A percentile compares a stretch with the other conserved stretches of the same genome.
phyloP scores from a whole-genome alignment of 1,284 basidiomycete genomes.

The Lentinus polychrous region DNA sequence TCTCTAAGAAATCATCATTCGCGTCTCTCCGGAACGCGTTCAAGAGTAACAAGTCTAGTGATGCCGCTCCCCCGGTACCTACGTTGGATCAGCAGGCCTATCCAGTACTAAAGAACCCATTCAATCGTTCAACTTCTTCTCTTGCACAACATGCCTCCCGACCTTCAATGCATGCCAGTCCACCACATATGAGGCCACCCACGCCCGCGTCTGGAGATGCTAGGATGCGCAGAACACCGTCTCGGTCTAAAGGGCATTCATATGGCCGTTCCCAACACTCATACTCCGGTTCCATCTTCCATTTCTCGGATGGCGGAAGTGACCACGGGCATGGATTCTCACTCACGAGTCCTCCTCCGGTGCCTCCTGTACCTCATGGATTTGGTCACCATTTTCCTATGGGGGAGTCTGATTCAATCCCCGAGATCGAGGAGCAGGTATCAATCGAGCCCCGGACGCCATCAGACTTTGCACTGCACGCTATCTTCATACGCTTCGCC shows the following conservation, averaged over 20 bases:
- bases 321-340: slow-evolving; percentile 44
- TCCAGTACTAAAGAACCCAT: slow-evolving; percentile 69
- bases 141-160: slow-evolving; percentile 34
- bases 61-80: slow-evolving; percentile 59
- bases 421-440: slow-evolving; percentile 58
- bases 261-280: slow-evolving; percentile 66
- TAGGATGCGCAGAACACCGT: slow-evolving; percentile 31
- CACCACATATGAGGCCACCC: slow-evolving; percentile 47
- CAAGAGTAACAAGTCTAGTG: slow-evolving; percentile 55
- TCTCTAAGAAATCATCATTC: slow-evolving; percentile 79
- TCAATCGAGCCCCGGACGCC: slow-evolving; percentile 70
- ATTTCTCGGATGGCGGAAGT: slow-evolving; percentile 62
- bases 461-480: slow-evolving; percentile 81
- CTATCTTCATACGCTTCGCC: slow-evolving; percentile 81
- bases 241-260: slow-evolving; percentile 47
- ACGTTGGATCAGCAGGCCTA: slow-evolving; percentile 57
- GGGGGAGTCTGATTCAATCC: slow-evolving; percentile 43
- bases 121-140: slow-evolving; percentile 74
- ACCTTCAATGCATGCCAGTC: slow-evolving; percentile 32
- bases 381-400: slow-evolving; percentile 36
- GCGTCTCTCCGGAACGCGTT: slow-evolving; percentile 87
- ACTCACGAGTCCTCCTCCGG: slow-evolving; percentile 48
- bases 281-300: slow-evolving; percentile 63
- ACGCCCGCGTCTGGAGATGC: slow-evolving; percentile 53
- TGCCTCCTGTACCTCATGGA: slow-evolving; percentile 63